phyloP scores from a whole-genome alignment of 2,329 filamentous ascomycete species.

The Leptographium flavum region DNA sequence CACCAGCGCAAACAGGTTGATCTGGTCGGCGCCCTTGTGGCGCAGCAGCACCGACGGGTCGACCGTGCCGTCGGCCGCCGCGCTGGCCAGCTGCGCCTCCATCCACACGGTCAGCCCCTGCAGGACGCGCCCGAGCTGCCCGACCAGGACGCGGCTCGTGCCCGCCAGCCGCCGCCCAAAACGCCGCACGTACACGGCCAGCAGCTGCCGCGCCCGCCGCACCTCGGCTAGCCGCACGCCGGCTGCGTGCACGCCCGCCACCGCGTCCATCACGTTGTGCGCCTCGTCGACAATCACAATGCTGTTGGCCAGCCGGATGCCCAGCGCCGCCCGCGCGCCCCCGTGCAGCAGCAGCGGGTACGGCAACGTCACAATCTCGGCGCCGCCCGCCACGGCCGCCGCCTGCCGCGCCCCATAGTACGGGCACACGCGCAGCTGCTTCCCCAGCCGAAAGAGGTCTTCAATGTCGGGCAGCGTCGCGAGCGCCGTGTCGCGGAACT shows the following conservation, averaged over 20 bases:
- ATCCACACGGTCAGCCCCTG: slow-evolving; percentile 64
- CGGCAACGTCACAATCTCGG: slow-evolving; percentile 83
- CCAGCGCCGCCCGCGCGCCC: slow-evolving; percentile 73
- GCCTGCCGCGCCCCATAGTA: slow-evolving; percentile 90
- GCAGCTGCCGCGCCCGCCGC: slow-evolving; percentile 55
- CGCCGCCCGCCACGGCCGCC: slow-evolving; percentile 63
- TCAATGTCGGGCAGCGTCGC: slow-evolving; percentile 88
- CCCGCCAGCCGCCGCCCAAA: slow-evolving; percentile 84
- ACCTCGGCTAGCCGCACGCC: slow-evolving; percentile 62
- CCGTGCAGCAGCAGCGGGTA: slow-evolving; percentile 84
- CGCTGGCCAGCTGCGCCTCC: slow-evolving; percentile 27
- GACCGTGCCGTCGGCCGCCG: slow-evolving; percentile 37
- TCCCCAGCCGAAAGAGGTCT: slow-evolving; percentile 67
- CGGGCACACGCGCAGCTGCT: slow-evolving; percentile 68
- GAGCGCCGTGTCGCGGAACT: slow-evolving; percentile 74
- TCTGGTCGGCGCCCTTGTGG: slow-evolving; percentile 82
- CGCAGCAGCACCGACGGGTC: slow-evolving; percentile 59
- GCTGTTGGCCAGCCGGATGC: slow-evolving; percentile 72
- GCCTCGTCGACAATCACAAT: slow-evolving; percentile 95
- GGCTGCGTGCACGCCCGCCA: slow-evolving; percentile 73
- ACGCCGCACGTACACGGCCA: slow-evolving; percentile 70
- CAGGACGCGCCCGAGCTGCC: slow-evolving; percentile 71
- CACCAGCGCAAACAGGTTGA: slow-evolving; percentile 82
- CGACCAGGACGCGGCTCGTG: slow-evolving; percentile 81
- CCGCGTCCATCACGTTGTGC: slow-evolving; percentile 93